Conservation (phyloP, 192 early-diverging fungal genomes). For the Globomyces pollinis-pini region DNA sequence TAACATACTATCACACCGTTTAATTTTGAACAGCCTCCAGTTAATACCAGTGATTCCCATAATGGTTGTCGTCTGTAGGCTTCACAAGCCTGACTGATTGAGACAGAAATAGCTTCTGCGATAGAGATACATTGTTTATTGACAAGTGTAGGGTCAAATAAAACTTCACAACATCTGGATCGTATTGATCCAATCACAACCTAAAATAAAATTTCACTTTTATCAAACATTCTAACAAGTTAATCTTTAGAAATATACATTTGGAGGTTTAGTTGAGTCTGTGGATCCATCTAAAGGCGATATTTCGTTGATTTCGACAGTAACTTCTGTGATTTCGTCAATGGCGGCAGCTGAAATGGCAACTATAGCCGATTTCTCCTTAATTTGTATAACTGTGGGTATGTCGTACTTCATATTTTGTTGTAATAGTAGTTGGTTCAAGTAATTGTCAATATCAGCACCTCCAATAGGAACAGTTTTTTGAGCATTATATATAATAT, state of each 20-base stretch:
- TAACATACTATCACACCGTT: conserved; percentile 21
- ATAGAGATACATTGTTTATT: conserved; percentile 31
- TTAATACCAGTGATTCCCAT: conserved; percentile 80
- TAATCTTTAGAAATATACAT: too few relatives aligned
- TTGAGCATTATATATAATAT: conserved; percentile 50
- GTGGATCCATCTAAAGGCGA: neutral
- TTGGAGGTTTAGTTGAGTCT: conserved; percentile 1
- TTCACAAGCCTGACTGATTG: conserved; percentile 50
- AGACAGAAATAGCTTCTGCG: conserved; percentile 56
- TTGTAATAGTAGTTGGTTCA: conserved; percentile 55
- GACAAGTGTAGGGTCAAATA: conserved; percentile 63
- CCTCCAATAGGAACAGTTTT: conserved; percentile 65
- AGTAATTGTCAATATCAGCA: conserved; percentile 51
- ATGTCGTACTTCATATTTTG: too few relatives aligned
- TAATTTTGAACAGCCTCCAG: conserved; percentile 60
- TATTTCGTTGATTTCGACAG: neutral
- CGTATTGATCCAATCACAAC: conserved; percentile 52
- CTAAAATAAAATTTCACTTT: conserved; percentile 34
- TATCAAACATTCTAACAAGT: neutral
- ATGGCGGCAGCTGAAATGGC: conserved; percentile 14
- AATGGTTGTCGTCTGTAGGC: conserved; percentile 66
- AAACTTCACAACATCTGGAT: conserved; percentile 51
- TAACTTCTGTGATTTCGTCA: conserved; percentile 3
- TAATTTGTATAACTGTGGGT: too few relatives aligned
- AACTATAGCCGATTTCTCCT: neutral